These are phyloP conservation scores for Trichoderma aggressivum DNA, from an alignment of 2,329 filamentous ascomycete genomes.

Conservation along the genomic window DNA sequence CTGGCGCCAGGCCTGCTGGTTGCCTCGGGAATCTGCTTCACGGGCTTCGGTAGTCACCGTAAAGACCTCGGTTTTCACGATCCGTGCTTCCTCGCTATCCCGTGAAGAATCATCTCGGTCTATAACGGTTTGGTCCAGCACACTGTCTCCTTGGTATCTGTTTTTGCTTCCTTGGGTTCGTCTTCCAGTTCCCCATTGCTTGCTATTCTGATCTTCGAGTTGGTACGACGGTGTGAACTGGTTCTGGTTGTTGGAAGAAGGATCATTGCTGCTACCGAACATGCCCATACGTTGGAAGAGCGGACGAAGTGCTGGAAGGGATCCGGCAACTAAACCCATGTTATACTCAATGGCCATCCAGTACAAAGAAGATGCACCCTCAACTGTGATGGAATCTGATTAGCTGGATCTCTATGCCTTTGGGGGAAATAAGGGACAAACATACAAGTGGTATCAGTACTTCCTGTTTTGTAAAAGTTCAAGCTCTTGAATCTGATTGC, in stretches of 20 bases:
- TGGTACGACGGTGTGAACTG: neutral
- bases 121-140: neutral
- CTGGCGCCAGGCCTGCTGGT: neutral
- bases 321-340: neutral
- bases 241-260: neutral
- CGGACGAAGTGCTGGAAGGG: neutral
- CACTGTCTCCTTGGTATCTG: neutral
- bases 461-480: slow-evolving; percentile 1
- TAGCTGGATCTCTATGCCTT: neutral
- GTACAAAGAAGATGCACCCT: neutral
- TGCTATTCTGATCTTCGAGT: neutral
- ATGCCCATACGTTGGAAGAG: neutral
- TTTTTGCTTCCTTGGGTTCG: neutral
- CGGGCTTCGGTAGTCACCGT: neutral
- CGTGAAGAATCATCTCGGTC: neutral
- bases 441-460: neutral
- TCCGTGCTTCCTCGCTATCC: neutral
- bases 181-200: neutral
- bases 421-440: no score
- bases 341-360: slow-evolving; percentile 8
- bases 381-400: neutral
- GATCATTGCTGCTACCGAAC: neutral
- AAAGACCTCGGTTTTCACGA: neutral
- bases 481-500: neutral
- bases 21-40: neutral